Evolutionary conservation across 139 green algal species (phyloP), one percentile per base, ranked within the genome.

Genomic region (Pleodorina starrii): DNA sequence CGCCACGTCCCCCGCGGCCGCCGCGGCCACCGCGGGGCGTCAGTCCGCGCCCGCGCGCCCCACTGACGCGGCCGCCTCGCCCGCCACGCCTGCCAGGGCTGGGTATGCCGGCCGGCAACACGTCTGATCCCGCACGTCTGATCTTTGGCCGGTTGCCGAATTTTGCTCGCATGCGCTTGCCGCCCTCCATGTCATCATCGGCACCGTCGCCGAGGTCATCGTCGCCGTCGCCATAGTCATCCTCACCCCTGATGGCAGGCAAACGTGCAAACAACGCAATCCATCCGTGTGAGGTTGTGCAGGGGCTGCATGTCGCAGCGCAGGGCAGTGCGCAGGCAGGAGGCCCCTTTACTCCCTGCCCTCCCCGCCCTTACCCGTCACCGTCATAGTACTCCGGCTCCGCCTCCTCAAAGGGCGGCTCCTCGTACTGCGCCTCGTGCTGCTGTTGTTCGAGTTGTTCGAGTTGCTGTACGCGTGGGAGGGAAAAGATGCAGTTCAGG

Each of bases 351-450:
- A n/a, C n/a, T n/a, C n/a, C n/a, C n/a, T n/a, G n/a, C n/a, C n/a
- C n/a, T n/a, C 27, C 36, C 16, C 10, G 9, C 19, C 5, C 90
- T 44, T 81, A 89, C 82, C 82, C 82, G 11, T 88, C 89, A 29
- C 32, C 77, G 4, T 92, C 85, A 19, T 93, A 80, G 79, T 93
- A 93, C 0, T 87, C 90, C 5, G 35, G 79, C 54, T 92, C 84
- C 12, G 57, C 66, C 36, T 92, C 90, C 68, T 92, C 84, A 44
- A 88, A 77, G 32, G 57, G 48, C 9, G 69, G 75, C 35, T 54
- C 68, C 40, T 89, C 79, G 17, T 76, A 72, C 35, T 89, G 79
- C 42, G 81, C 48, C 23, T 88, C 59, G 23, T 87, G 84, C 36
- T 90, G 85, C 59, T 90, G 75, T 19, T 88, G 57, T 29, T 88